Evolutionary conservation across 441 rosid species (phyloP).

Genomic region (Gossypium aridum): DNA sequence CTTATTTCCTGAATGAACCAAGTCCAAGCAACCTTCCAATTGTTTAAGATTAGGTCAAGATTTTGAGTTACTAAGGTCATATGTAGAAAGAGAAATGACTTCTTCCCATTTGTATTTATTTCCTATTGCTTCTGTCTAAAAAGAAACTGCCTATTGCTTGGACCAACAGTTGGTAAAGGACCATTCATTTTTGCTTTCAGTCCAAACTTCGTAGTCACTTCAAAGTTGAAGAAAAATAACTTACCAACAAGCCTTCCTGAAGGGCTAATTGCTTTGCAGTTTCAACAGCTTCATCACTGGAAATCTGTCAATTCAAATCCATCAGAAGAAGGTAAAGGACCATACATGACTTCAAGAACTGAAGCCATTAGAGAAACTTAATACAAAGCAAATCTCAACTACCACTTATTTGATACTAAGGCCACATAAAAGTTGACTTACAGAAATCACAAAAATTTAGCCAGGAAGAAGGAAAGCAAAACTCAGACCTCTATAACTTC

Average conservation of each 20-base stretch:
- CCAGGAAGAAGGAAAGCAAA: conserved; percentile 4
- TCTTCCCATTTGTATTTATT: not conserved
- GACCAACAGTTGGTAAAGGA: not conserved
- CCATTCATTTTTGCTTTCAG: conserved; percentile 7
- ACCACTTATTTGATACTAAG: not conserved
- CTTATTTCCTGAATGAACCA: not conserved
- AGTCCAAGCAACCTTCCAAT: not conserved
- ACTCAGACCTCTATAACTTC: conserved; percentile 72
- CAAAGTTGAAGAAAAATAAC: conserved; percentile 21
- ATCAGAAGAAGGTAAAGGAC: conserved; percentile 7
- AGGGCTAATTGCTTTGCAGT: conserved; percentile 91
- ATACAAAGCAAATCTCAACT: not conserved
- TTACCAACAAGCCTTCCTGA: conserved; percentile 93
- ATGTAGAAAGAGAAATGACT: not conserved
- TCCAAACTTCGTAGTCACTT: not conserved
- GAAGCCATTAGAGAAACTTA: not conserved
- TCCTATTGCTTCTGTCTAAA: not conserved
- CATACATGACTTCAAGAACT: not conserved
- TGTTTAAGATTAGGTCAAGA: not conserved
- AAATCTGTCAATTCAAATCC: conserved; percentile 42
- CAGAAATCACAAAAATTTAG: conserved; percentile 7
- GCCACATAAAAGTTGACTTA: not conserved
- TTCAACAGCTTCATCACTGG: conserved; percentile 93
- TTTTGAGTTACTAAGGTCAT: not conserved
- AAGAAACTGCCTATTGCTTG: not conserved